Evolutionary conservation across 441 rosid species (phyloP).

Genomic region (Populus hybrid): DNA sequence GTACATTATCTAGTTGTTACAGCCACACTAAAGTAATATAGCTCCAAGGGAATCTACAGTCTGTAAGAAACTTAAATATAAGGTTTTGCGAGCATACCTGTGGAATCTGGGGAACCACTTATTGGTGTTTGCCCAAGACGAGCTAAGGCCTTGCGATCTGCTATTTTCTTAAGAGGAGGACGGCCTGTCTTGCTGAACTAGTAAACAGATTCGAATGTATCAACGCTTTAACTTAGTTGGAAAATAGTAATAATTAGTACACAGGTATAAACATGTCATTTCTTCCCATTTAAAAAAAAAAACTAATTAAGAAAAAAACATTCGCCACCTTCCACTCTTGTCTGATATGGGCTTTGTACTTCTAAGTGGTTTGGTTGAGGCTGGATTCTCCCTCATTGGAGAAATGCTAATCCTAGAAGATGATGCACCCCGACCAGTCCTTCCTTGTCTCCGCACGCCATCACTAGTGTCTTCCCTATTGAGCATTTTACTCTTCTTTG

Average conservation of each 20-base stretch:
- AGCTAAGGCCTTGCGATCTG: constrained; percentile 45
- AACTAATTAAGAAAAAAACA: not conserved
- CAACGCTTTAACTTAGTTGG: constrained; percentile 1
- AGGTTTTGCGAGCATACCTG: constrained; percentile 31
- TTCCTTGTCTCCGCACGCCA: constrained; percentile 52
- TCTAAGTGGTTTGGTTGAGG: constrained; percentile 40
- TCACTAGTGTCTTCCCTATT: constrained; percentile 42
- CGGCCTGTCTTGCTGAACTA: constrained; percentile 58
- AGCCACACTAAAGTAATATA: constrained; percentile 3
- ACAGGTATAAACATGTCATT: not conserved
- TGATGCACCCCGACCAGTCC: constrained; percentile 45
- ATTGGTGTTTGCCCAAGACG: constrained; percentile 38
- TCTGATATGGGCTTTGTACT: constrained; percentile 41
- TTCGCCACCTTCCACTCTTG: constrained; percentile 46
- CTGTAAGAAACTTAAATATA: not conserved
- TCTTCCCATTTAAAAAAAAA: constrained; percentile 1
- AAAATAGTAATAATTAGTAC: not conserved
- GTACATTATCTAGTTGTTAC: not conserved
- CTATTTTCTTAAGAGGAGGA: constrained; percentile 51
- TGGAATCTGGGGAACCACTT: constrained; percentile 39
- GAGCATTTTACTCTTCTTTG: constrained; percentile 37
- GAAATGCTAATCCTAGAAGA: constrained; percentile 36
- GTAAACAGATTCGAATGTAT: constrained; percentile 17
- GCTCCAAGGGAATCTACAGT: not conserved
- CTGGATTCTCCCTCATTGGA: constrained; percentile 38